Base-by-base conservation (phyloP, 805 yeast genomes). In the Yarrowia sp. region DNA sequence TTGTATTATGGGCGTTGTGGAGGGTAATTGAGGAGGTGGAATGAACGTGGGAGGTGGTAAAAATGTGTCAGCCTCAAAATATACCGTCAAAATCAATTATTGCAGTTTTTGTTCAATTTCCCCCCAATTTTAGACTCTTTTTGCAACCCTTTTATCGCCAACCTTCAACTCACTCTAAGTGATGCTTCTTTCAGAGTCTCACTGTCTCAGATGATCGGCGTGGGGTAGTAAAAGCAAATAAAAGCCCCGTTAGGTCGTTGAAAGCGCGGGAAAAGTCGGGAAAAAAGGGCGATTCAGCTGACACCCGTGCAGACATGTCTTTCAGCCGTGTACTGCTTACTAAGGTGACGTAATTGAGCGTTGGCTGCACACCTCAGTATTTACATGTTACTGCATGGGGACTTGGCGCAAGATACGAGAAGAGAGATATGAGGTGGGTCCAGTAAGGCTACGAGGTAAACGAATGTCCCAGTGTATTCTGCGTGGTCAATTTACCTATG, bases 151-250 rank as follows among this genome's bases (percentile, higher is more conserved):
- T 26, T 26, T 26, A 26, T 5, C 32, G 7, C 32, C 32, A 26
- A 26, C 32, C 32, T 26, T 26, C 32, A 26, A 3, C 32, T 26
- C 32, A 26, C 32, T 26, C 32, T 26, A 26, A 26, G 32, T 10
- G 48, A 8, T 16, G 26, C 26, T 16, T 15, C 19, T 26, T 49
- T 32, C 38, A 22, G 36, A 48, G 52, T 48, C 52, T 32, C 40
- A 15, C 55, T 48, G 58, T 53, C 58, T 53, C 58, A 53, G 43
- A 12, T 1, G 58, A 38, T 53, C 58, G 35, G 35, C 43, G 43
- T 36, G 58, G 58, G 58, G 43, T 38, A 38, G 10, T 5, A 53
- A 50, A 50, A 50, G 56, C 56, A 50, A 50, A 35, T 50, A 50
- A 32, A 32, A 32, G 8, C 7, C 19, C 14, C 26, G n/a, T 16